Evolutionary conservation across 2,329 filamentous ascomycete species (phyloP).

Genomic region (Trichoderma sp.): DNA sequence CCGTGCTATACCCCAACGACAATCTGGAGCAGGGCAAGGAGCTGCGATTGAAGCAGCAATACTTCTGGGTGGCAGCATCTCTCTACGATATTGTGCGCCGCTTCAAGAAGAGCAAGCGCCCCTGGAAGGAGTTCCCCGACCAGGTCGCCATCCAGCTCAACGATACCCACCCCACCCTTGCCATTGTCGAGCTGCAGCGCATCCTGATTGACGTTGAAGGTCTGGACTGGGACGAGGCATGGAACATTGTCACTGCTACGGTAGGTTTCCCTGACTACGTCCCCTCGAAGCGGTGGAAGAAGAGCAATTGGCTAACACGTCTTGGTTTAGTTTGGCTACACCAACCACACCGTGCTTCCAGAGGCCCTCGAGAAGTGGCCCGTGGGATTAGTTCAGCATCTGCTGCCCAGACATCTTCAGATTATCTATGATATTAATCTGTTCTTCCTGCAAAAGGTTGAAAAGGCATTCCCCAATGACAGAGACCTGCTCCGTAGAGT

Average conservation of each 20-base stretch:
- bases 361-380: constrained; percentile 99
- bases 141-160: constrained; percentile 98
- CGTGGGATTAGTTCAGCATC: constrained; percentile 84
- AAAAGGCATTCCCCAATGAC: constrained; percentile 86
- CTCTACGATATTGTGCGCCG: constrained; percentile 93
- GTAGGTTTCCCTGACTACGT: constrained; percentile 40
- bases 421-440: constrained; percentile 99
- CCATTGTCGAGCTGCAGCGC: constrained; percentile 91
- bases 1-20: constrained; percentile 95
- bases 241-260: constrained; percentile 71
- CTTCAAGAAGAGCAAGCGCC: constrained; percentile 94
- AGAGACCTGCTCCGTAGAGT: constrained; percentile 80
- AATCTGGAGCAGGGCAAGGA: constrained; percentile 96
- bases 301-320: not conserved
- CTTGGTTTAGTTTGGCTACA: constrained; percentile 73
- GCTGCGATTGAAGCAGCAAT: constrained; percentile 96
- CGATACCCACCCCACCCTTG: constrained; percentile 93
- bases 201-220: constrained; percentile 88
- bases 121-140: constrained; percentile 89
- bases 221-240: constrained; percentile 89
- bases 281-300: not conserved
- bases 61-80: constrained; percentile 99
- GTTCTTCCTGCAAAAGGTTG: constrained; percentile 85
- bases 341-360: constrained; percentile 95
- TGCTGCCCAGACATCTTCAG: constrained; percentile 89